Conservation (phyloP, 305 asterid species). For the Solanum hybrid region DNA sequence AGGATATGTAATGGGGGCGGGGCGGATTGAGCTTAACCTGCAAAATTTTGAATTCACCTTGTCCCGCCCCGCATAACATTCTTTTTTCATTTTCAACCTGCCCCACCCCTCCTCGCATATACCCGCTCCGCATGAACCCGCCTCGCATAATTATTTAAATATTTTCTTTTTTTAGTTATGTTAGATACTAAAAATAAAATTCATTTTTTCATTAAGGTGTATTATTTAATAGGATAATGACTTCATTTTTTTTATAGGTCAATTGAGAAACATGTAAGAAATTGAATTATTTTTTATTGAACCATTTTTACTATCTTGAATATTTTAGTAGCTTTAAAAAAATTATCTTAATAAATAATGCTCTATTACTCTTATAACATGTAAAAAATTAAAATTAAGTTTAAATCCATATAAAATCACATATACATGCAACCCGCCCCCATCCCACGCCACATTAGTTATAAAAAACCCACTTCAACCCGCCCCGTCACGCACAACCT, state of each 20-base stretch:
- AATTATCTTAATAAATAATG: not conserved
- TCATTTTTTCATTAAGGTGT: not conserved
- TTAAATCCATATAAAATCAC: no score
- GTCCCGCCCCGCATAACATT: not conserved
- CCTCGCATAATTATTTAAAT: not conserved
- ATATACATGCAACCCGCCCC: no score
- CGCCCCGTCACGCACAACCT: not conserved
- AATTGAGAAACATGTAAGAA: not conserved
- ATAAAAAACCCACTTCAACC: not conserved
- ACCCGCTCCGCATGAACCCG: not conserved
- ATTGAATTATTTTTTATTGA: no score
- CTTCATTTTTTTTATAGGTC: not conserved
- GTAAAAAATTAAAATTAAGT: no score
- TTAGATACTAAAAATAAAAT: not conserved
- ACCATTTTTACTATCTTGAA: not conserved
- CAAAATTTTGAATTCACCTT: not conserved
- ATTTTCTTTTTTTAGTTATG: not conserved
- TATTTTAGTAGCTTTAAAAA: no score
- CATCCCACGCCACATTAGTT: no score
- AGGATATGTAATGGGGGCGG: not conserved
- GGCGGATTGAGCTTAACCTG: not conserved
- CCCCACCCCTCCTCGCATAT: not conserved
- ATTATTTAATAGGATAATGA: not conserved
- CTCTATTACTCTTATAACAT: no score
- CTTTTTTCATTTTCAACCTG: not conserved